A percentile compares a stretch with the other conserved stretches of the same genome.
Evolutionary conservation across 2,329 filamentous ascomycete genomes (phyloP).

Genomic region (Claviceps maximensis): DNA sequence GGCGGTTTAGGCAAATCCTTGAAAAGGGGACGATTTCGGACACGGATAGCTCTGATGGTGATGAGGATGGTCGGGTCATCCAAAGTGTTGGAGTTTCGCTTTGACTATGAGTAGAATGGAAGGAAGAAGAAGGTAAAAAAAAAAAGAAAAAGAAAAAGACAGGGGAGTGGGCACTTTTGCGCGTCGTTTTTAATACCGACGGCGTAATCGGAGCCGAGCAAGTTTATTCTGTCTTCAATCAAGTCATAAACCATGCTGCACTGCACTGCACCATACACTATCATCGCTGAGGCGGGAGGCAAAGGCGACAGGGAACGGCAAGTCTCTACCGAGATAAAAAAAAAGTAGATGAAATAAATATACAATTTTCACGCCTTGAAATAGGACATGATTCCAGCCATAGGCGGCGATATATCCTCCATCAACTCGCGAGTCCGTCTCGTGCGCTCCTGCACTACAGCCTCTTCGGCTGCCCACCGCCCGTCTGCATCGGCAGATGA

Average conservation of each 20-base stretch:
- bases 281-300: neutral
- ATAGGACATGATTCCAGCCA: constrained; percentile 19
- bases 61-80: neutral
- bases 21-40: constrained; percentile 5
- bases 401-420: constrained; percentile 31
- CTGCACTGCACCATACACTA: neutral
- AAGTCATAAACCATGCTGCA: too few relatives aligned
- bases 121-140: neutral
- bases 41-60: neutral
- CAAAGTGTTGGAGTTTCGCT: too few relatives aligned
- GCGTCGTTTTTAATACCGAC: too few relatives aligned
- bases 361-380: constrained; percentile 20
- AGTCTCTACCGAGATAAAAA: too few relatives aligned
- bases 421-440: constrained; percentile 38
- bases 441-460: constrained; percentile 38
- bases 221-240: too few relatives aligned
- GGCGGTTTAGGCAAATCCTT: constrained; percentile 16
- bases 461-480: constrained; percentile 41
- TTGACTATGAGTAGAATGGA: neutral
- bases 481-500: constrained; percentile 23
- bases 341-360: neutral
- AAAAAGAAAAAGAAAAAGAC: too few relatives aligned
- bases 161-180: too few relatives aligned
- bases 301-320: too few relatives aligned
- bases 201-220: too few relatives aligned